These are phyloP conservation scores for Fragaria ananassa DNA, from an alignment of 306 rosid genomes.

Conservation along the genomic window DNA sequence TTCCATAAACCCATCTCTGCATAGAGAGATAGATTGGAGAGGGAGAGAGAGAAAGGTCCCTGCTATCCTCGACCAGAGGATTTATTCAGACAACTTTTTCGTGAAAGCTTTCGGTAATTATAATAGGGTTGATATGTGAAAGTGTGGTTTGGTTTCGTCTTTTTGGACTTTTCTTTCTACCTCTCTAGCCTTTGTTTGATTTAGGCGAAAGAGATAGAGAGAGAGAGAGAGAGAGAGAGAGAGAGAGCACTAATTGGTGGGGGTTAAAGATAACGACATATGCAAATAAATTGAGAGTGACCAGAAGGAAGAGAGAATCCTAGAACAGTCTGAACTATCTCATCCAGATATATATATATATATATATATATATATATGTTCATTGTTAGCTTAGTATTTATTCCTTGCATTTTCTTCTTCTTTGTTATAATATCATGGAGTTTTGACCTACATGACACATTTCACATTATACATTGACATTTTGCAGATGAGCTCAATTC, in stretches of 20 bases:
- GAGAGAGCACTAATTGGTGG: slow-evolving; percentile 51
- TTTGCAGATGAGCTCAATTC: slow-evolving; percentile 34
- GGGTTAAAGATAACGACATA: slow-evolving; percentile 63
- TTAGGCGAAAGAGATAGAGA: neutral
- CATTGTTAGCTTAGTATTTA: neutral
- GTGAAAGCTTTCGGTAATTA: slow-evolving; percentile 30
- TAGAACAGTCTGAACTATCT: slow-evolving; percentile 41
- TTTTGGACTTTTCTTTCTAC: slow-evolving; percentile 35
- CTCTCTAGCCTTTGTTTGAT: slow-evolving; percentile 50
- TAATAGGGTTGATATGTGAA: slow-evolving; percentile 31
- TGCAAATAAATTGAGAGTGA: slow-evolving; percentile 27
- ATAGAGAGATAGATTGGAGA: slow-evolving; percentile 24
- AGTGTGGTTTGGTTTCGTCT: slow-evolving; percentile 52
- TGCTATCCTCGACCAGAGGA: slow-evolving; percentile 23
- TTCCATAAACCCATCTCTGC: slow-evolving; percentile 59
- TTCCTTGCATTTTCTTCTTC: slow-evolving; percentile 13
- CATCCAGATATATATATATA: neutral
- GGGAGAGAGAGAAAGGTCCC: slow-evolving; percentile 8
- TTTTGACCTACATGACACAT: slow-evolving; percentile 43
- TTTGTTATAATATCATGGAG: slow-evolving; percentile 31
- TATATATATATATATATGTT: neutral
- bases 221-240: slow-evolving; percentile 24
- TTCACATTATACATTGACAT: slow-evolving; percentile 47
- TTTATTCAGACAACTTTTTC: slow-evolving; percentile 42
- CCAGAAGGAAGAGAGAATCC: slow-evolving; percentile 63